phyloP scores from a whole-genome alignment of 1,284 basidiomycete genomes.

The Sphagnurus paluster region DNA sequence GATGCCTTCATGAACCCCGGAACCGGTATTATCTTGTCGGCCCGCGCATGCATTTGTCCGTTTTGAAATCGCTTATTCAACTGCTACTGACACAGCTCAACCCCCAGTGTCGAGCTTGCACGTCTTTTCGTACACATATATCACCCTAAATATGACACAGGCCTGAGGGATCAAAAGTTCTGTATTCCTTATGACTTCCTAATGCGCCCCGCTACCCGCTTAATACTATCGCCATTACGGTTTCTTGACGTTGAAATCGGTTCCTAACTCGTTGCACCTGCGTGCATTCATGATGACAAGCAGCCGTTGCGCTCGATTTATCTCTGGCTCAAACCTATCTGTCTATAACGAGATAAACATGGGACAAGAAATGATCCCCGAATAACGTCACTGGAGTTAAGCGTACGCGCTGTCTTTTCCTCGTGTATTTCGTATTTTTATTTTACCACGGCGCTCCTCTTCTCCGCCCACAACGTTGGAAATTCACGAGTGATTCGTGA shows the following conservation, averaged over 20 bases:
- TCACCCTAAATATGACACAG: constrained; percentile 7
- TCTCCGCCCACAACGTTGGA: neutral
- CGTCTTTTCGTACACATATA: neutral
- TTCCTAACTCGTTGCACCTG: constrained; percentile 3
- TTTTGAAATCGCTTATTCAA: constrained; percentile 5
- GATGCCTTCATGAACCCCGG: constrained; percentile 34
- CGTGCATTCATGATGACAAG: constrained; percentile 14
- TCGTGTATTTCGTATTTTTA: neutral
- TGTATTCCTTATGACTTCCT: constrained; percentile 16
- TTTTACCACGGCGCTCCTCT: neutral
- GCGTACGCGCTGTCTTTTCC: neutral
- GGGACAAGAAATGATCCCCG: constrained; percentile 19
- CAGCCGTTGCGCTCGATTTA: constrained; percentile 15
- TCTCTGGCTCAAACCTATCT: no score
- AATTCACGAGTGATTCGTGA: neutral
- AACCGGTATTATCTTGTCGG: constrained; percentile 2
- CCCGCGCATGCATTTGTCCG: constrained; percentile 6
- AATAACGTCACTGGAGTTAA: constrained; percentile 17
- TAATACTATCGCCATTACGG: constrained; percentile 6
- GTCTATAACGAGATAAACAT: no score
- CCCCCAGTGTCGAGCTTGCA: constrained; percentile 14
- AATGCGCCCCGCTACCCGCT: constrained; percentile 11
- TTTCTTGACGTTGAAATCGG: constrained; percentile 5
- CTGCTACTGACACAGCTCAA: constrained; percentile 7
- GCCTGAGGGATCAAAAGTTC: constrained; percentile 21